Conservation (phyloP, 768 basidiomycete species). For the Pholiota microspora region DNA sequence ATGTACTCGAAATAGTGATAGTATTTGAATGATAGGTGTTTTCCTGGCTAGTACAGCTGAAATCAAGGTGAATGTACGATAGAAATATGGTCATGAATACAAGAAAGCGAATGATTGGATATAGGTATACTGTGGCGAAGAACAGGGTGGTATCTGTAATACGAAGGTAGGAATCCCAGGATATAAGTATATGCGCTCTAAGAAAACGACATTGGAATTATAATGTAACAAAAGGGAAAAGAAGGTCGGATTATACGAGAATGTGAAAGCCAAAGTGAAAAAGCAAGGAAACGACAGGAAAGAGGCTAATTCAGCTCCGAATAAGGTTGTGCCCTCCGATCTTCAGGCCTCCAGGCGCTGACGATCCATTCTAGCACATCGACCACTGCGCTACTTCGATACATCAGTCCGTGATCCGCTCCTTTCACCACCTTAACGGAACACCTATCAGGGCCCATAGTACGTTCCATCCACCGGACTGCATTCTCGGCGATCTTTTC, state of each 20-base stretch:
- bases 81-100: slow-evolving; percentile 11
- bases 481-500: slow-evolving; percentile 92
- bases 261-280: slow-evolving; percentile 10
- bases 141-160: slow-evolving; percentile 16
- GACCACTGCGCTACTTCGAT: slow-evolving; percentile 81
- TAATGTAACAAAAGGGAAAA: background rate
- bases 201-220: background rate
- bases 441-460: slow-evolving; percentile 74
- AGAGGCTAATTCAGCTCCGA: slow-evolving; percentile 16
- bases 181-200: slow-evolving; percentile 1
- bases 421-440: slow-evolving; percentile 80
- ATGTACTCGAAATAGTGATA: background rate
- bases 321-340: slow-evolving; percentile 15
- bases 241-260: slow-evolving; percentile 4
- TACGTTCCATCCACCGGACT: slow-evolving; percentile 89
- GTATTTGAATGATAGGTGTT: background rate
- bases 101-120: slow-evolving; percentile 10
- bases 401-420: slow-evolving; percentile 94
- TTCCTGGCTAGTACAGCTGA: slow-evolving; percentile 2
- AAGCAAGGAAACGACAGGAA: slow-evolving; percentile 1
- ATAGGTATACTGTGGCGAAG: slow-evolving; percentile 15
- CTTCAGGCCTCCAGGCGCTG: slow-evolving; percentile 45
- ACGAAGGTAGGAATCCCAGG: slow-evolving; percentile 1
- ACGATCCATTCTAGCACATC: slow-evolving; percentile 76
- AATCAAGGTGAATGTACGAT: slow-evolving; percentile 6